phyloP scores from a whole-genome alignment of 352 stramenopile genomes.

The Phytophthora citricola region DNA sequence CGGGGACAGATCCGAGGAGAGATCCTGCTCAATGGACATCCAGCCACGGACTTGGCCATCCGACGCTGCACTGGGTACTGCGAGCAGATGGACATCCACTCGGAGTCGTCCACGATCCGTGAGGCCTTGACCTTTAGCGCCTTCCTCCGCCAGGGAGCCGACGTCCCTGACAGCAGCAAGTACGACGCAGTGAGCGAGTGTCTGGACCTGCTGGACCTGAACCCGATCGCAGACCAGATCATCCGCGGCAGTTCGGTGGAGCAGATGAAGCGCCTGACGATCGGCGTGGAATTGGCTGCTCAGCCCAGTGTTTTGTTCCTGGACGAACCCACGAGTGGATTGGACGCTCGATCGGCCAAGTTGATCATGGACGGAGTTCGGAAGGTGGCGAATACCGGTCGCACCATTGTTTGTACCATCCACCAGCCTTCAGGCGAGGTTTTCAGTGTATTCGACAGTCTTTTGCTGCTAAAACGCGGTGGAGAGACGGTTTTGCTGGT shows the following conservation, averaged over 20 bases:
- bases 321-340: conserved; percentile 22
- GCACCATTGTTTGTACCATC: conserved; percentile 39
- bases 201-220: conserved; percentile 36
- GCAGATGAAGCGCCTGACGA: conserved; percentile 26
- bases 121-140: conserved; percentile 49
- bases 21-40: conserved; percentile 91
- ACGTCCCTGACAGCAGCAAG: conserved; percentile 19
- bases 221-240: conserved; percentile 41
- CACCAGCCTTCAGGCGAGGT: conserved; percentile 23
- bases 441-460: conserved; percentile 23
- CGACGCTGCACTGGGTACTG: conserved; percentile 33
- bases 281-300: conserved; percentile 21
- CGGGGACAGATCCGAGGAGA: conserved; percentile 84
- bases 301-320: conserved; percentile 25
- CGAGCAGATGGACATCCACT: conserved; percentile 48
- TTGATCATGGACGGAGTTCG: conserved; percentile 80
- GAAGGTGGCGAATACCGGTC: conserved; percentile 67
- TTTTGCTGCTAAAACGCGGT: conserved; percentile 23
- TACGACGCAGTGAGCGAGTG: conserved; percentile 43
- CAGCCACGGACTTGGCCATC: conserved; percentile 41
- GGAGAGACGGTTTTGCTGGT: background rate
- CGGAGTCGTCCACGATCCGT: conserved; percentile 36
- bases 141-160: conserved; percentile 15
- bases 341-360: conserved; percentile 53
- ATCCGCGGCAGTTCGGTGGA: conserved; percentile 32